Base-by-base conservation (phyloP, 352 stramenopile genomes). In the Phytophthora chlamydospora region DNA sequence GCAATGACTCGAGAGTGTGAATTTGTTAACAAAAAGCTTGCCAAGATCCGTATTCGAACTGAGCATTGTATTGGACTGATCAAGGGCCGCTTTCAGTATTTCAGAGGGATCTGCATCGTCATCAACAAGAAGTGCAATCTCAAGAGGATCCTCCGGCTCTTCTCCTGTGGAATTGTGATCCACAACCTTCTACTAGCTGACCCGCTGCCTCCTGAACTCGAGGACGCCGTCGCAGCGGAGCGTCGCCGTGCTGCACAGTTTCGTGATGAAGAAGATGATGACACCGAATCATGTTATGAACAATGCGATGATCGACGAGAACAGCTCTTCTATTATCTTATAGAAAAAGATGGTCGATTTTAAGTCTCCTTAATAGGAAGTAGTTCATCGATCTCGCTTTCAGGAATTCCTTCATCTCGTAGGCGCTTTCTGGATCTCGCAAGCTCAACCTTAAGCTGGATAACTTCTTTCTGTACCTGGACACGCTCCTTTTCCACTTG, bases 161-260 rank as follows among this genome's bases (percentile, higher is more conserved):
- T 71, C 27, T 55, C 35, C 38, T 53, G 38, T 41, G 49, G 19
- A 3, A 9, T 2, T 9, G 65, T 71, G 14, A 6, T 71, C 0
- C 60, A 71, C 41, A 75, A 75, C 17, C 31, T 75, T 4, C 52
- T 75, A 12, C 41, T 75, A 42, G n/a, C 21, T 24, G 59, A 74
- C 19, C 59, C 66, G 6, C 7, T 75, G 7, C 50, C 58, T 16
- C 3, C 19, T 12, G 50, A 62, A 17, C 50, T 45, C 1, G 21
- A 24, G 21, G 3, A 24, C 21, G 21, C 1, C 21, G 21, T 3
- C 3, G 21, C 21, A 3, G 21, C 21, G 3, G 21, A 24, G 21
- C 21, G 21, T 24, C 21, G 21, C 21, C 21, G 21, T 24, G 21
- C 21, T 1, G 21, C 21, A 24, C 21, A 3, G 3, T 24, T 24